Base-by-base conservation (phyloP, 2,329 filamentous ascomycete genomes). In the Aspergillus pseudoglaucus region DNA sequence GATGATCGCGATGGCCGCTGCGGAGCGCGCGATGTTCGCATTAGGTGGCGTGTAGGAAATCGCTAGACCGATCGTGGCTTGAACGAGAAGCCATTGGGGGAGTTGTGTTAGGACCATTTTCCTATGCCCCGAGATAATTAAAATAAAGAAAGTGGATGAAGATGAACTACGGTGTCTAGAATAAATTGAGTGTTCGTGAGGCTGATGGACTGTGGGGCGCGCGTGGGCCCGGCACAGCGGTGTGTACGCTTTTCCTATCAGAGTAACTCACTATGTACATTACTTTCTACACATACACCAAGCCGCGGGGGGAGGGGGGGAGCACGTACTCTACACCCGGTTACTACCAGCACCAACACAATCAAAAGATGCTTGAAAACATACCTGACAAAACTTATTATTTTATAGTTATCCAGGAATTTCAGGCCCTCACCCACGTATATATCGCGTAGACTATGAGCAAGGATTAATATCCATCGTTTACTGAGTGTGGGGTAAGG, bases 61-160 rank as follows among this genome's bases (percentile, higher is more conserved):
- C 0, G 49, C 43, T 2, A 53, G 33, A 6, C 49, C 52, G 6
- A 52, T 54, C 18, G 52, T 23, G 15, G 52, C 27, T 39, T 57
- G 55, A 9, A 58, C 18, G 33, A 51, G 41, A 4, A 41, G 35
- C 51, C 51, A 57, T 45, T 51, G 47, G 3, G 45, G 3, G 18
- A 53, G 22, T 27, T 18, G 37, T 4, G 15, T 39, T 22, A 39
- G 10, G 15, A 18, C 10, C 37, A 39, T 39, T 15, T 18, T 18
- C n/a, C 17, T 17, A 17, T 37, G n/a, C 6, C n/a, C 6, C 9
- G 6, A 3, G 6, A 15, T 9, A 35, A 15, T 17, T 35, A 35
- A 6, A 17, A 15, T 15, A 17, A 35, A 15, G 2, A 35, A 7
- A 17, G 33, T n/a, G 15, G 6, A 35, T n/a, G 14, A 33, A 6